phyloP scores from a whole-genome alignment of 768 basidiomycete genomes.

The Naganishia randhawae region DNA sequence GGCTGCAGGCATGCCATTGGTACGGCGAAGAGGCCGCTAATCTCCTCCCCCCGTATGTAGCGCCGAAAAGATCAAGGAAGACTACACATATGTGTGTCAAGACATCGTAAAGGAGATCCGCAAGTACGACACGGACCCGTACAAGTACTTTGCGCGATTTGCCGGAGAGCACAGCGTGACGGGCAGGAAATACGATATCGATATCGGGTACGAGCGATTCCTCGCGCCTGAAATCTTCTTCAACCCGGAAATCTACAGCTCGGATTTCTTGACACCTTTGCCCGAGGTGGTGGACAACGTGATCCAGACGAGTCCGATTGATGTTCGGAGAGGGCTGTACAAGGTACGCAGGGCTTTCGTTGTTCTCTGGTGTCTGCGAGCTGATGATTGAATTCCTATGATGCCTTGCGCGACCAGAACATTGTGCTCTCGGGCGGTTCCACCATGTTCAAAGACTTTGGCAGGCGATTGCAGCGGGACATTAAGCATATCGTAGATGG shows the following conservation, averaged over 20 bases:
- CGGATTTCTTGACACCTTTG: conserved; percentile 93
- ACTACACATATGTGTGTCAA: conserved; percentile 96
- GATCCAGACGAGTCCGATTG: conserved; percentile 92
- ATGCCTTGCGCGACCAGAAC: conserved; percentile 59
- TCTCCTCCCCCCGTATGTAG: conserved; percentile 27
- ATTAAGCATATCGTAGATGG: conserved; percentile 90
- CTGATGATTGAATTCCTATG: no score
- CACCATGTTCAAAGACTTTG: conserved; percentile 99
- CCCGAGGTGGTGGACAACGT: conserved; percentile 94
- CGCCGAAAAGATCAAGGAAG: conserved; percentile 93
- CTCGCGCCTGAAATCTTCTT: conserved; percentile 99
- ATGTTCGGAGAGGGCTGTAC: conserved; percentile 92
- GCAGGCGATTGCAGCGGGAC: conserved; percentile 92
- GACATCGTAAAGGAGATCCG: conserved; percentile 98
- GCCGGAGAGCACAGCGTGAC: conserved; percentile 92
- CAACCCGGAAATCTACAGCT: conserved; percentile 97
- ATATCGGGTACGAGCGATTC: conserved; percentile 98
- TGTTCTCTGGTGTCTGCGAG: not conserved
- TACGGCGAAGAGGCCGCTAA: not conserved
- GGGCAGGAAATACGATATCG: conserved; percentile 85
- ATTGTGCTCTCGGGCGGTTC: conserved; percentile 96
- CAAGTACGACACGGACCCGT: conserved; percentile 94
- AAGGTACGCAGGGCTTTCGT: conserved; percentile 58
- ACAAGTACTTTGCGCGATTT: conserved; percentile 88
- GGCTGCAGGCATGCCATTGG: not conserved